These are phyloP conservation scores for Tulasnella calospora DNA, from an alignment of 768 basidiomycete species.

Conservation along the genomic window DNA sequence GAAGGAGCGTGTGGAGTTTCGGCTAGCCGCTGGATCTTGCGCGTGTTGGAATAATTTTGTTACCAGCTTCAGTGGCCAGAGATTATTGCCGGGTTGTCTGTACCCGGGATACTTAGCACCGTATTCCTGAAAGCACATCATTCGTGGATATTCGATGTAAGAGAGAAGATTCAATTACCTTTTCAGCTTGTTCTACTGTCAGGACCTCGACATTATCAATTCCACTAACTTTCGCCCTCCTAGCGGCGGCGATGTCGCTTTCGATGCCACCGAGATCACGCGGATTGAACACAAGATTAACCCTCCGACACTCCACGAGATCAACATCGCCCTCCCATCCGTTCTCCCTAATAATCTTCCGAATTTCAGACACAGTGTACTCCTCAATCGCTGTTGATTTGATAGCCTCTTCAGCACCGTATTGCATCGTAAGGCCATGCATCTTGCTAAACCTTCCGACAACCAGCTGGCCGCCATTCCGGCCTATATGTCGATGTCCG, in stretches of 20 bases:
- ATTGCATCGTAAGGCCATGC: constrained; percentile 35
- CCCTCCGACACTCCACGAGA: constrained; percentile 54
- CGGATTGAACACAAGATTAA: constrained; percentile 48
- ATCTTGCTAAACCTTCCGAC: constrained; percentile 50
- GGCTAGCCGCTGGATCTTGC: not conserved
- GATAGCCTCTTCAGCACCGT: constrained; percentile 53
- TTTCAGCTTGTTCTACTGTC: constrained; percentile 43
- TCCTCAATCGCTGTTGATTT: constrained; percentile 54
- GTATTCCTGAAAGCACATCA: constrained; percentile 35
- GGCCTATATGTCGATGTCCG: constrained; percentile 43
- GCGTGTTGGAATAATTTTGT: constrained; percentile 55
- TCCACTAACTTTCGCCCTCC: constrained; percentile 48
- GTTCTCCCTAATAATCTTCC: constrained; percentile 46
- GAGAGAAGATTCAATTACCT: constrained; percentile 38
- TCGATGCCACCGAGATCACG: constrained; percentile 41
- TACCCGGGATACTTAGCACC: constrained; percentile 52
- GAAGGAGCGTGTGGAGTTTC: not conserved
- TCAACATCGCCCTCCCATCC: constrained; percentile 52
- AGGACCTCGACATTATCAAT: constrained; percentile 45
- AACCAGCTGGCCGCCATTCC: constrained; percentile 77
- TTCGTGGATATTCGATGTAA: not conserved
- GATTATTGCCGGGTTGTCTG: constrained; percentile 52
- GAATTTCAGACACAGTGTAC: constrained; percentile 48
- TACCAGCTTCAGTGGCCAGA: constrained; percentile 78
- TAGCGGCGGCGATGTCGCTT: constrained; percentile 52